Conservation (phyloP, 129 eudicot genomes). For the Cynara cardunculus region DNA sequence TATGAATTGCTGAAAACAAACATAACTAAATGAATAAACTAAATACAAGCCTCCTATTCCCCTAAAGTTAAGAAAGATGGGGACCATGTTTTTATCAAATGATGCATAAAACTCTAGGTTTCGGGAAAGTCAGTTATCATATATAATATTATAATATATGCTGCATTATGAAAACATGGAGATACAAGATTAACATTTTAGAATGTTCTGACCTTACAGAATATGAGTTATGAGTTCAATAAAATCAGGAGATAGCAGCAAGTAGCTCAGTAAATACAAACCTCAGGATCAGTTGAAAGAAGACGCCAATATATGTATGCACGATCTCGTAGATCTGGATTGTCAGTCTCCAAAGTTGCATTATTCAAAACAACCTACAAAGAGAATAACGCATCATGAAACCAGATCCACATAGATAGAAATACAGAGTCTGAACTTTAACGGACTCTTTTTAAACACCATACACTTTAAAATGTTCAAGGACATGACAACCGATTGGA, state of each 20-base stretch:
- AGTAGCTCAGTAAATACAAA: slow-evolving; percentile 13
- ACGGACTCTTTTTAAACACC: neutral
- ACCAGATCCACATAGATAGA: neutral
- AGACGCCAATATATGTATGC: slow-evolving; percentile 90
- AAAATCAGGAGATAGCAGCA: neutral
- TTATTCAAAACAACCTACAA: slow-evolving; percentile 68
- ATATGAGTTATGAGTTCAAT: neutral
- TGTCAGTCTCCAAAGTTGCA: slow-evolving; percentile 90
- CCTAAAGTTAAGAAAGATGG: neutral
- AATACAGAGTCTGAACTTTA: neutral
- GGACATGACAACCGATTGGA: too few species aligned
- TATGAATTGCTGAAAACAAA: neutral
- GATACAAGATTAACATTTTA: neutral
- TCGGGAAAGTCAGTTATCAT: neutral
- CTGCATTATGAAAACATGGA: neutral
- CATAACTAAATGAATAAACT: neutral
- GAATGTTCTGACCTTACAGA: neutral
- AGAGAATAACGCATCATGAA: neutral
- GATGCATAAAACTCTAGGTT: neutral
- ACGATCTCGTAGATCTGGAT: slow-evolving; percentile 80
- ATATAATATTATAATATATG: neutral
- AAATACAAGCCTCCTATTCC: neutral
- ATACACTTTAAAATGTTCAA: too few species aligned
- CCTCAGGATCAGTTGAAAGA: slow-evolving; percentile 90
- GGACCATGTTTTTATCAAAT: neutral